Conservation (phyloP, 495 filamentous ascomycete species). For the Neurospora tetrasperma region DNA sequence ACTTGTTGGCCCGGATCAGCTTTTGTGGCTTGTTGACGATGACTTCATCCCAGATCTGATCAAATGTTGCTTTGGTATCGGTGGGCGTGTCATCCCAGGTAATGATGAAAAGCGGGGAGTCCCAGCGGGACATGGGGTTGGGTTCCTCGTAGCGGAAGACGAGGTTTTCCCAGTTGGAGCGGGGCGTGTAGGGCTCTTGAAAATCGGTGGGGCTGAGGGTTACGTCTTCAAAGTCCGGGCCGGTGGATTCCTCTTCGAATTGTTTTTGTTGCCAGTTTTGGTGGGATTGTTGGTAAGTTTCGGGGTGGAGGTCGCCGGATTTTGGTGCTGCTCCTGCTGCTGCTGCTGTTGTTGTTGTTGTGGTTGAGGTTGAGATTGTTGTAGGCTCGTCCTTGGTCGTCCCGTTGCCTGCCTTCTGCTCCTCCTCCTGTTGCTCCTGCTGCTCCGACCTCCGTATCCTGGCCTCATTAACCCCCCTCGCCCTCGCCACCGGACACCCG, state of each 20-base stretch:
- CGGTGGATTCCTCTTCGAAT: neutral
- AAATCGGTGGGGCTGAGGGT: neutral
- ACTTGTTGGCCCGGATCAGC: slow-evolving; percentile 63
- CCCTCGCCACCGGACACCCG: slow-evolving; percentile 62
- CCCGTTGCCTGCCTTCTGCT: neutral
- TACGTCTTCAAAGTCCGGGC: slow-evolving; percentile 15
- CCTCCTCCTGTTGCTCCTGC: neutral
- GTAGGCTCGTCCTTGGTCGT: slow-evolving; percentile 2
- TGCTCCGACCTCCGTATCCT: slow-evolving; percentile 21
- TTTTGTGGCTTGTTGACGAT: slow-evolving; percentile 51
- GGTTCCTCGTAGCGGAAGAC: slow-evolving; percentile 95
- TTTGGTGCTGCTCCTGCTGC: neutral
- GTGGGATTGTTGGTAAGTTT: slow-evolving; percentile 1
- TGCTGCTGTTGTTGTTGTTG: neutral
- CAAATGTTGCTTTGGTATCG: slow-evolving; percentile 26
- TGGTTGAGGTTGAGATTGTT: neutral
- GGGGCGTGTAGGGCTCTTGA: slow-evolving; percentile 44
- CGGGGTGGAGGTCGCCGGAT: neutral
- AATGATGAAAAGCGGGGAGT: slow-evolving; percentile 86
- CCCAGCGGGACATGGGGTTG: slow-evolving; percentile 90
- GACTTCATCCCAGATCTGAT: slow-evolving; percentile 62
- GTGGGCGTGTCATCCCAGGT: slow-evolving; percentile 64
- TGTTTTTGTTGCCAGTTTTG: neutral
- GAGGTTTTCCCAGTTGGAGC: slow-evolving; percentile 75
- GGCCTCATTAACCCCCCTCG: slow-evolving; percentile 48